These are phyloP conservation scores for Sarocladium oryzae DNA, from an alignment of 2,329 filamentous ascomycete species.

Conservation along the genomic window DNA sequence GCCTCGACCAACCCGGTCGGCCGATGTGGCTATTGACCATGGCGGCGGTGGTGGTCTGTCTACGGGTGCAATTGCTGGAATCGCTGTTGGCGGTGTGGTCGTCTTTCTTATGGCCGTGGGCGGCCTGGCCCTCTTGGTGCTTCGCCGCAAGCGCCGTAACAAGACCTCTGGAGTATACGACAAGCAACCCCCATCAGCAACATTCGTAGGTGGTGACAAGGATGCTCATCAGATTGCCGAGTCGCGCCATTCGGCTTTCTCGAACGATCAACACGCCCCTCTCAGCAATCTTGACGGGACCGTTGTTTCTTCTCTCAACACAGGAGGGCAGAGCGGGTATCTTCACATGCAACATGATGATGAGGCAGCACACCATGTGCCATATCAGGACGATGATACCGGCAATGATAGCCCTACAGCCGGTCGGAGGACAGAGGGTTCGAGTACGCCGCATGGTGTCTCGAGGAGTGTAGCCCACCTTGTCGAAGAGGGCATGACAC, in stretches of 20 bases:
- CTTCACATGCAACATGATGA: background rate
- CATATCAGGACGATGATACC: slow-evolving; percentile 12
- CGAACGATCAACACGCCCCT: slow-evolving; percentile 24
- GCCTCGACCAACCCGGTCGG: background rate
- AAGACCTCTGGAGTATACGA: slow-evolving; percentile 4
- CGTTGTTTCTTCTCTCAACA: slow-evolving; percentile 3
- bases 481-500: slow-evolving; percentile 55
- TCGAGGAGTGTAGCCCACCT: slow-evolving; percentile 41
- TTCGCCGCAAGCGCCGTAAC: slow-evolving; percentile 32
- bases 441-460: slow-evolving; percentile 24
- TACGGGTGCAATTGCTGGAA: slow-evolving; percentile 39
- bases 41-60: slow-evolving; percentile 24
- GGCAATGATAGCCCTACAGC: slow-evolving; percentile 14
- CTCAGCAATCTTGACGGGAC: slow-evolving; percentile 13
- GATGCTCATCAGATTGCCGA: slow-evolving; percentile 27
- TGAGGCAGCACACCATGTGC: background rate
- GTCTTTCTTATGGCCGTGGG: slow-evolving; percentile 33
- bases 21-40: too few relatives aligned
- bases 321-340: background rate
- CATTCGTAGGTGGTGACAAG: slow-evolving; percentile 42
- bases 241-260: slow-evolving; percentile 36
- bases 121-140: slow-evolving; percentile 34
- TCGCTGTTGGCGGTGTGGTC: slow-evolving; percentile 35
- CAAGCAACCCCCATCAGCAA: background rate
- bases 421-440: slow-evolving; percentile 13